Evolutionary conservation across 106 monocot species (phyloP).

Genomic region (Dendrobium chrysotoxum): DNA sequence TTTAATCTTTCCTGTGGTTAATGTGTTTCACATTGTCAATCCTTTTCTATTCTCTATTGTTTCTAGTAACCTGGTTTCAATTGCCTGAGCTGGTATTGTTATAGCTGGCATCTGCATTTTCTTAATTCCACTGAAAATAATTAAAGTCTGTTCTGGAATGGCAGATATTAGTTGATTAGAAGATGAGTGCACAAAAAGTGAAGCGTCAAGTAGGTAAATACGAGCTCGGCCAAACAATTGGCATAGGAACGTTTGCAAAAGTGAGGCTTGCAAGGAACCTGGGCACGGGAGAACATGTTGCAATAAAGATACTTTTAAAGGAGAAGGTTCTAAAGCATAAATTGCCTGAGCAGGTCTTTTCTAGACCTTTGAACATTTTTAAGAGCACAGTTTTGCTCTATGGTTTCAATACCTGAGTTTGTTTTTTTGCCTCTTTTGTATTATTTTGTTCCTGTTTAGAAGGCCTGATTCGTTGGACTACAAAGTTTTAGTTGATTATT

Average conservation of each 20-base stretch:
- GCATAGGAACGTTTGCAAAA: slow-evolving; percentile 88
- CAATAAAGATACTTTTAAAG: slow-evolving; percentile 83
- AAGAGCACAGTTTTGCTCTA: neutral
- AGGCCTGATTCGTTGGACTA: neutral
- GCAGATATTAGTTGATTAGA: neutral
- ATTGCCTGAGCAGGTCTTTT: slow-evolving; percentile 78
- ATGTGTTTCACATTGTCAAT: slow-evolving; percentile 3
- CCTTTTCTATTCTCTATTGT: neutral
- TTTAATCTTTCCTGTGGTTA: neutral
- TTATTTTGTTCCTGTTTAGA: neutral
- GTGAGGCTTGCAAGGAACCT: slow-evolving; percentile 79
- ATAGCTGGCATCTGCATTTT: neutral
- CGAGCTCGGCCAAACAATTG: slow-evolving; percentile 86
- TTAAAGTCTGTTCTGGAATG: neutral
- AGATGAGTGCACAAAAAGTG: slow-evolving; percentile 20
- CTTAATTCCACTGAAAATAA: neutral
- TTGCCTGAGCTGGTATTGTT: neutral
- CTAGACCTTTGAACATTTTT: neutral
- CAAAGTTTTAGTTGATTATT: neutral
- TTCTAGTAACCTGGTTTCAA: neutral
- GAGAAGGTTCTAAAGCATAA: slow-evolving; percentile 93
- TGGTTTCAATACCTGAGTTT: neutral
- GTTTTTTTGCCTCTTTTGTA: neutral
- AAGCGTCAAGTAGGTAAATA: slow-evolving; percentile 79
- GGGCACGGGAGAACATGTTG: slow-evolving; percentile 69